A percentile compares a stretch with the other conserved stretches of the same genome.
These are phyloP conservation scores for Coriaria nepalensis DNA, from an alignment of 306 rosid genomes.

Conservation along the genomic window DNA sequence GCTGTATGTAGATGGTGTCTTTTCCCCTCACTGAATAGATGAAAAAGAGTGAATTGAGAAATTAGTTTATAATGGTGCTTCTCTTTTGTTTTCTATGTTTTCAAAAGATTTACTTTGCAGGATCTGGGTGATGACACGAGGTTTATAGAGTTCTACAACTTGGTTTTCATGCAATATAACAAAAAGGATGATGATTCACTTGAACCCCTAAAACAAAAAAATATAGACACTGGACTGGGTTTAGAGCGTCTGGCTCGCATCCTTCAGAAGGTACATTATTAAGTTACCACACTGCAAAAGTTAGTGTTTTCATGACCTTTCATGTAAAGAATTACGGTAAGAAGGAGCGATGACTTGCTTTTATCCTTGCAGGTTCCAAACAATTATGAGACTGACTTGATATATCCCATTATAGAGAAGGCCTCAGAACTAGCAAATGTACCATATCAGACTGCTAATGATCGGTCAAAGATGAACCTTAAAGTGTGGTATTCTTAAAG, in stretches of 20 bases:
- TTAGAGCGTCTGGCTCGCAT: constrained; percentile 90
- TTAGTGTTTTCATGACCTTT: background rate
- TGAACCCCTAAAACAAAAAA: constrained; percentile 83
- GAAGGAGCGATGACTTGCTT: background rate
- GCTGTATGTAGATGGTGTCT: constrained; percentile 31
- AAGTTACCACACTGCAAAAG: constrained; percentile 9
- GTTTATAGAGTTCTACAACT: constrained; percentile 83
- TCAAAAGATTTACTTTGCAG: constrained; percentile 29
- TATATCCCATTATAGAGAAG: constrained; percentile 80
- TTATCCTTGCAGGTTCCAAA: constrained; percentile 64
- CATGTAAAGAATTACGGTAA: no score
- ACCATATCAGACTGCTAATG: constrained; percentile 52
- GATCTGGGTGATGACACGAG: constrained; percentile 80
- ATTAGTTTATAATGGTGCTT: constrained; percentile 4
- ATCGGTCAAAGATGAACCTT: constrained; percentile 49
- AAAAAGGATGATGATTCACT: constrained; percentile 73
- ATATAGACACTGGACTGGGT: constrained; percentile 93
- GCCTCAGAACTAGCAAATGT: constrained; percentile 63
- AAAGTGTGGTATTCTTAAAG: constrained; percentile 35
- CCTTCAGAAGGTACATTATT: constrained; percentile 63
- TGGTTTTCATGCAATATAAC: constrained; percentile 94
- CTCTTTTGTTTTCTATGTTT: background rate
- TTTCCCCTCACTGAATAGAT: constrained; percentile 8
- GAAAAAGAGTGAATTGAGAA: constrained; percentile 15
- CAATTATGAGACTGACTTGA: constrained; percentile 89